Evolutionary conservation across 129 eudicot species (phyloP), one percentile per base, ranked within the genome.

Genomic region (Erigeron canadensis): DNA sequence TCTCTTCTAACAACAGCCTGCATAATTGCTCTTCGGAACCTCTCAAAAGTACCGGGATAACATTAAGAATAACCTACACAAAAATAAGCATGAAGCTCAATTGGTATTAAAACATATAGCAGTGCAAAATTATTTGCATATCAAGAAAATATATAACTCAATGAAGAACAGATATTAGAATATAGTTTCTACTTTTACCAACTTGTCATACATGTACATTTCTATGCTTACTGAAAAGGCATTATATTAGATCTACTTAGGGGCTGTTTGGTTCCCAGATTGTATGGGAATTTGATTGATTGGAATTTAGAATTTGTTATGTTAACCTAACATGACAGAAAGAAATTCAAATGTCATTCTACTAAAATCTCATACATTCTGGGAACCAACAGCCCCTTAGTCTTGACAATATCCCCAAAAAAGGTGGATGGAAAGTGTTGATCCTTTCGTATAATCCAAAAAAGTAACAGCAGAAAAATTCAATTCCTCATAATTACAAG

Each of bases 41-140:
- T 75, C 88, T 88, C 81, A 88, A 58, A 59, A 90, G 96, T 66
- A 71, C 72, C 12, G 99, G 99, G 76, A 87, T 88, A 54, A 82
- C 76, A 70, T 82, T 74, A 69, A 88, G 50, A 65, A 95, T 86
- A 79, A 76, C 81, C 99, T 95, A 65, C 38, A 44, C 2, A 75
- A 75, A 45, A 59, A 56, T 1, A 79, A 61, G 70, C 40, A 61
- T 63, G 23, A 41, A 43, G 13, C 15, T 17, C 42, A 42, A 16
- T 71, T 43, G 48, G 66, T 42, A 65, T 21, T 74, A 16, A 48
- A 43, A 0, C 54, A 51, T 13, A 68, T 39, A 17, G 56, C 22
- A 71, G 42, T 50, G n/a, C 17, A 12, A 50, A 50, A 15, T 28
- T 28, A 28, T 28, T 28, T 28, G 34, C 34, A 28, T 28, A 28